These are phyloP conservation scores for Geranium rotundifolium DNA, from an alignment of 345 rosid species.

Conservation along the genomic window DNA sequence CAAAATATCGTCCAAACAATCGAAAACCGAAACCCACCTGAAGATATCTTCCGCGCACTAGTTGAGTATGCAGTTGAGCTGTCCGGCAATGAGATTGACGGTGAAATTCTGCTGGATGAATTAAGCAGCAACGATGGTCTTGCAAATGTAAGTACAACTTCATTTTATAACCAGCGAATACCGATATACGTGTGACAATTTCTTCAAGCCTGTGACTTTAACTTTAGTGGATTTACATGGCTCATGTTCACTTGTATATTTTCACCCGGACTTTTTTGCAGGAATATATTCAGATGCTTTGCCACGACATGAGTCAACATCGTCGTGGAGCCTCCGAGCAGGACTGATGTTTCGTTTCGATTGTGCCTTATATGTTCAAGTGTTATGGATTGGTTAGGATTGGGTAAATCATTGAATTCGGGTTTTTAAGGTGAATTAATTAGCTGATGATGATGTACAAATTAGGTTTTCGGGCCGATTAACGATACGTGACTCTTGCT, in stretches of 20 bases:
- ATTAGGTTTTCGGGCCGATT: too few relatives aligned
- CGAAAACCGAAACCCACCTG: conserved; percentile 38
- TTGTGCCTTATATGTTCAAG: too few relatives aligned
- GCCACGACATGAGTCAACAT: conserved; percentile 30
- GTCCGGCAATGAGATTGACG: conserved; percentile 16
- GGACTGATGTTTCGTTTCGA: too few relatives aligned
- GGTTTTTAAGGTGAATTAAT: too few relatives aligned
- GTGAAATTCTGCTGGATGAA: conserved; percentile 38
- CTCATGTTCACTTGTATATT: not conserved
- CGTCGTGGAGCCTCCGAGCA: not conserved
- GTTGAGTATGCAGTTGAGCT: conserved; percentile 41
- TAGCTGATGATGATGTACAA: too few relatives aligned
- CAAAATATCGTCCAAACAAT: conserved; percentile 42
- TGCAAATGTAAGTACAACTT: conserved; percentile 32
- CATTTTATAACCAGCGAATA: not conserved
- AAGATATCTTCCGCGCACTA: conserved; percentile 46
- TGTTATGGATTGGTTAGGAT: too few relatives aligned
- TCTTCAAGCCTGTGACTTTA: not conserved
- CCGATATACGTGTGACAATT: not conserved
- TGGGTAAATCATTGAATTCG: too few relatives aligned
- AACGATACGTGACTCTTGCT: too few relatives aligned
- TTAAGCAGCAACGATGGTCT: conserved; percentile 49
- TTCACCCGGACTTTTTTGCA: conserved; percentile 15
- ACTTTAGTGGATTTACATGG: not conserved
- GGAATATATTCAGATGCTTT: conserved; percentile 61